Conservation (phyloP, 768 basidiomycete genomes). For the Pisolithus orientalis region DNA sequence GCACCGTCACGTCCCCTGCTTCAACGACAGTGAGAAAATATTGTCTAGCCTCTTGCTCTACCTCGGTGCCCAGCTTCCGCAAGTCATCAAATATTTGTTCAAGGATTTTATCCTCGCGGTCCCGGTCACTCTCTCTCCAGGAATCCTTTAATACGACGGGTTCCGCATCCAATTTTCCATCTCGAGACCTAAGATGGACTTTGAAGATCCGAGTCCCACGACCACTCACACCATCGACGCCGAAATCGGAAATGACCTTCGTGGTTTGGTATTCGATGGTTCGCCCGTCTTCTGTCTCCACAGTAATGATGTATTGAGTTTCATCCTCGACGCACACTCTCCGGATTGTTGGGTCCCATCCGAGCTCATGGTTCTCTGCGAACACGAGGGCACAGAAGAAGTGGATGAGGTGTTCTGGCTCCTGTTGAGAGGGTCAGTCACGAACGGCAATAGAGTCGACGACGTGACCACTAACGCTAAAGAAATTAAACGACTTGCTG, state of each 20-base stretch:
- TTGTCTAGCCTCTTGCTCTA: neutral
- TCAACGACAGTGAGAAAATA: neutral
- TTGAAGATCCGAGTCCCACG: neutral
- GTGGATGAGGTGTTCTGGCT: neutral
- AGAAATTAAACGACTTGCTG: neutral
- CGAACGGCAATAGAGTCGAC: neutral
- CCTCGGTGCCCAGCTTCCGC: neutral
- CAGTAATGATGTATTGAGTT: neutral
- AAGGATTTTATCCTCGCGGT: neutral
- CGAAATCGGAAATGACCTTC: neutral
- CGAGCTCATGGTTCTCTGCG: neutral
- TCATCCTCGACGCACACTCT: neutral
- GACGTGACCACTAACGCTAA: neutral
- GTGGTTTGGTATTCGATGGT: neutral
- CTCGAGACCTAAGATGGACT: neutral
- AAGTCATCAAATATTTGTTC: neutral
- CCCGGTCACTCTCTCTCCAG: neutral
- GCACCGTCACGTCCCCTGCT: neutral
- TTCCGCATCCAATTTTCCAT: neutral
- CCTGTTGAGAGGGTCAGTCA: neutral
- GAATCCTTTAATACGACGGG: neutral
- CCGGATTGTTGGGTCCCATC: slow-evolving; percentile 1
- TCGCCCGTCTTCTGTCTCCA: neutral
- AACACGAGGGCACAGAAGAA: neutral
- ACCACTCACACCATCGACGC: neutral